Evolutionary conservation across 306 rosid species (phyloP).

Genomic region (Urtica urens): DNA sequence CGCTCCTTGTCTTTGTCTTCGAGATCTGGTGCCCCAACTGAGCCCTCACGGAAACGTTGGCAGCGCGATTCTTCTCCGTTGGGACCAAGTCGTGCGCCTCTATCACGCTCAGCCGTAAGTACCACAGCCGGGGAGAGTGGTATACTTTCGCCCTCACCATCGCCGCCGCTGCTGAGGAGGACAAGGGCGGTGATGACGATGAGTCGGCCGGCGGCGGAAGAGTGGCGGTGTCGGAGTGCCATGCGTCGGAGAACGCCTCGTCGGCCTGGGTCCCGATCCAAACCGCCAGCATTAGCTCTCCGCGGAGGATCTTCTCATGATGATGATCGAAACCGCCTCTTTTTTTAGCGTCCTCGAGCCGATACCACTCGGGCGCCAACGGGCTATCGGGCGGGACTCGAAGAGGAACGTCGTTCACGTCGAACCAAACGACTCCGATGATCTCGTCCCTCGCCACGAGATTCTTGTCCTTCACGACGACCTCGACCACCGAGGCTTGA

Average conservation of each 20-base stretch:
- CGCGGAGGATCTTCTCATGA: constrained; percentile 65
- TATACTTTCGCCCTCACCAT: constrained; percentile 50
- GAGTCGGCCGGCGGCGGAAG: constrained; percentile 36
- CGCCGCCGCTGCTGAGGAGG: constrained; percentile 30
- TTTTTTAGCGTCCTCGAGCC: constrained; percentile 61
- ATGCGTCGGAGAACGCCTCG: constrained; percentile 78
- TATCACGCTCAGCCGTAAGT: constrained; percentile 49
- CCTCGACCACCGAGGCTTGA: constrained; percentile 81
- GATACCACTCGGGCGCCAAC: constrained; percentile 83
- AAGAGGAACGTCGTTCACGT: constrained; percentile 64
- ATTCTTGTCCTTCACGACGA: constrained; percentile 73
- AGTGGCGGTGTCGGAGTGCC: constrained; percentile 75
- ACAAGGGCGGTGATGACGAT: constrained; percentile 37
- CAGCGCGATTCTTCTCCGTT: constrained; percentile 31
- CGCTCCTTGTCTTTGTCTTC: constrained; percentile 35
- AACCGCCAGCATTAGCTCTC: constrained; percentile 88
- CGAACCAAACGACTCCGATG: constrained; percentile 70
- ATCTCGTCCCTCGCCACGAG: constrained; percentile 71
- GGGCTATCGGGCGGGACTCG: constrained; percentile 89
- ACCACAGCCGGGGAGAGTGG: constrained; percentile 65
- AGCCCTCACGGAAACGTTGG: constrained; percentile 31
- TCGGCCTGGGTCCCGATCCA: constrained; percentile 96
- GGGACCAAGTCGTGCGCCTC: constrained; percentile 40
- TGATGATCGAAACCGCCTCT: too few species aligned
- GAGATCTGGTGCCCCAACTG: constrained; percentile 37